phyloP scores from a whole-genome alignment of 2,329 filamentous ascomycete species.

The Colletotrichum eleusines region DNA sequence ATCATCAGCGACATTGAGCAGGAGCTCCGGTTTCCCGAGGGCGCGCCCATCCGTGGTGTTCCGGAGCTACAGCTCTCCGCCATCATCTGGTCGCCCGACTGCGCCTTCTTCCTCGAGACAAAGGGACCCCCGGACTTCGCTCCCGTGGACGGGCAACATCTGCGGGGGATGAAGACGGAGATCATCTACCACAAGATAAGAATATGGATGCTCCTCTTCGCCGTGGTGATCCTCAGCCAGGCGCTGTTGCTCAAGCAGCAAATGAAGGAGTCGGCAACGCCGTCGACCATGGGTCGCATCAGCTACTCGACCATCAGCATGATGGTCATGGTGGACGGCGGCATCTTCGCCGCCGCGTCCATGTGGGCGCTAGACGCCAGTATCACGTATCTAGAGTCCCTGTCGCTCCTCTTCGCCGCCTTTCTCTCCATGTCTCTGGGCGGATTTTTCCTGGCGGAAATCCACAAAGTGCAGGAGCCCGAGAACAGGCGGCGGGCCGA shows the following conservation, averaged over 20 bases:
- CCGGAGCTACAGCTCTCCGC: constrained; percentile 72
- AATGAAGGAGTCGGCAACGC: constrained; percentile 75
- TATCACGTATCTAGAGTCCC: constrained; percentile 67
- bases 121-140: constrained; percentile 71
- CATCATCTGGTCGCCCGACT: constrained; percentile 76
- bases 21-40: constrained; percentile 72
- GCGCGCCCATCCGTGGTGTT: constrained; percentile 66
- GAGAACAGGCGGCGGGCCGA: constrained; percentile 60
- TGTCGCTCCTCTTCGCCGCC: constrained; percentile 63
- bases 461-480: constrained; percentile 72
- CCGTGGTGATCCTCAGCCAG: constrained; percentile 70
- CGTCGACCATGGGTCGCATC: constrained; percentile 74
- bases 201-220: constrained; percentile 69
- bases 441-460: constrained; percentile 69
- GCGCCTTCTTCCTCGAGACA: constrained; percentile 73
- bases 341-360: constrained; percentile 68
- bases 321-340: constrained; percentile 73
- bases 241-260: constrained; percentile 72
- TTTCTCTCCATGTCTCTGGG: constrained; percentile 70
- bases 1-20: constrained; percentile 69
- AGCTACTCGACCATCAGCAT: constrained; percentile 73
- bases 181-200: constrained; percentile 68
- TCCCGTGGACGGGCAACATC: constrained; percentile 64
- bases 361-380: constrained; percentile 68
- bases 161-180: constrained; percentile 72